Conservation (phyloP, 768 basidiomycete genomes). For the Auriculariales sp. region DNA sequence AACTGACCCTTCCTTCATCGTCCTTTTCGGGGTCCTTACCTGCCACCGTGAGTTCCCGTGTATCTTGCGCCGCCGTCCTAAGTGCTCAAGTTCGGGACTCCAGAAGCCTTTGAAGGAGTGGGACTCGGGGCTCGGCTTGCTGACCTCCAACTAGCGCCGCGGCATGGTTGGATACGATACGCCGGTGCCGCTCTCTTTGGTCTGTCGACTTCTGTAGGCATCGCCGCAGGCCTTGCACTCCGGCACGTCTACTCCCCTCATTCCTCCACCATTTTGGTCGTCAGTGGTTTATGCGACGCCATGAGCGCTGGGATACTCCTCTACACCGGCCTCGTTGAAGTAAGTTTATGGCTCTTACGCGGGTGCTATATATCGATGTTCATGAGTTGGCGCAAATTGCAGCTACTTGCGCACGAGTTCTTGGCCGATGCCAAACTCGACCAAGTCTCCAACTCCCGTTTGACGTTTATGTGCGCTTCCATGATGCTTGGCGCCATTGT, state of each 20-base stretch:
- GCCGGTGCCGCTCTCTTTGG: slow-evolving; percentile 52
- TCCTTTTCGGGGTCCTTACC: slow-evolving; percentile 78
- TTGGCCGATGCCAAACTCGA: slow-evolving; percentile 81
- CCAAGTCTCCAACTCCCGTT: slow-evolving; percentile 42
- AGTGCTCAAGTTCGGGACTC: neutral
- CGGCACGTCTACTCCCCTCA: slow-evolving; percentile 69
- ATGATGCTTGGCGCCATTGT: slow-evolving; percentile 73
- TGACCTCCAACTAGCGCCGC: slow-evolving; percentile 42
- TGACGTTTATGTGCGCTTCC: slow-evolving; percentile 60
- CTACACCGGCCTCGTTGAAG: slow-evolving; percentile 80
- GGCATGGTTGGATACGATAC: slow-evolving; percentile 43
- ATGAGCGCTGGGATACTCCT: slow-evolving; percentile 78
- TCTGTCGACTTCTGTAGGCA: slow-evolving; percentile 73
- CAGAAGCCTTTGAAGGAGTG: slow-evolving; percentile 89
- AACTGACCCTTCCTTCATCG: slow-evolving; percentile 66
- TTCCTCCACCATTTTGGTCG: slow-evolving; percentile 60
- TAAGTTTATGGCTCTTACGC: slow-evolving; percentile 14
- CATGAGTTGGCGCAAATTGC: neutral
- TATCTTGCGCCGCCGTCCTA: neutral
- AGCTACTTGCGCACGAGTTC: slow-evolving; percentile 88
- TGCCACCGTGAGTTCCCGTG: slow-evolving; percentile 79
- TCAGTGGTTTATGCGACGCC: slow-evolving; percentile 75
- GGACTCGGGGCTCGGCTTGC: slow-evolving; percentile 87
- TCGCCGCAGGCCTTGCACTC: slow-evolving; percentile 71
- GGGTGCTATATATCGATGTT: slow-evolving; percentile 10